Conservation (phyloP, 2,329 filamentous ascomycete genomes). For the Chaetomium strumarium region DNA sequence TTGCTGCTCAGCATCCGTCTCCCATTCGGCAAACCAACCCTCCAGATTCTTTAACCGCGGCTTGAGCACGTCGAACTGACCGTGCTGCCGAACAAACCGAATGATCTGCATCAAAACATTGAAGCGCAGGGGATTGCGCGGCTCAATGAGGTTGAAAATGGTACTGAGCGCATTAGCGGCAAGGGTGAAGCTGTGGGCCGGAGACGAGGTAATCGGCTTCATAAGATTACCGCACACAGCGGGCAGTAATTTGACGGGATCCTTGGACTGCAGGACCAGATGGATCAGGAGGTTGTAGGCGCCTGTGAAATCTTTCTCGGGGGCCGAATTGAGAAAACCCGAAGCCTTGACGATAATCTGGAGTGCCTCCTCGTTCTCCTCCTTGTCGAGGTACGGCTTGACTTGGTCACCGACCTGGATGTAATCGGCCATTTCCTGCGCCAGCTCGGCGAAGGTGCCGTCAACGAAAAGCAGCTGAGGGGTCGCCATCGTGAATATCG, state of each 20-base stretch:
- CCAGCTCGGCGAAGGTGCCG: constrained; percentile 87
- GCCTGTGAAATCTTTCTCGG: constrained; percentile 94
- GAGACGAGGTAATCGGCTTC: constrained; percentile 79
- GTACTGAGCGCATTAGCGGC: constrained; percentile 88
- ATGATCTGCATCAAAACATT: constrained; percentile 88
- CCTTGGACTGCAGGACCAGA: constrained; percentile 79
- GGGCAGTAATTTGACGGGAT: constrained; percentile 79
- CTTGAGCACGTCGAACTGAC: constrained; percentile 77
- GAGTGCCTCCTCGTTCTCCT: constrained; percentile 79
- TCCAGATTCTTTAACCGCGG: constrained; percentile 79
- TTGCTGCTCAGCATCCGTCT: constrained; percentile 72
- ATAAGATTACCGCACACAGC: constrained; percentile 84
- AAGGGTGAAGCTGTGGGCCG: constrained; percentile 75
- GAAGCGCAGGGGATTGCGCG: constrained; percentile 73
- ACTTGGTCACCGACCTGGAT: constrained; percentile 78
- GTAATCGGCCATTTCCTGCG: constrained; percentile 91
- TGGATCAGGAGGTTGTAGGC: constrained; percentile 97
- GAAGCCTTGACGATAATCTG: constrained; percentile 84
- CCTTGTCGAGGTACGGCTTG: constrained; percentile 64
- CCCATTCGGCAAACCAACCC: constrained; percentile 77
- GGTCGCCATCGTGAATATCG: constrained; percentile 35
- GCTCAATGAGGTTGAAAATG: constrained; percentile 87
- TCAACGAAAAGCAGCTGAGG: constrained; percentile 71
- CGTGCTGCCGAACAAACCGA: constrained; percentile 68
- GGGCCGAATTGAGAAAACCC: constrained; percentile 69